Conservation (phyloP, 140 eudicot genomes). For the Stevia rebaudiana region DNA sequence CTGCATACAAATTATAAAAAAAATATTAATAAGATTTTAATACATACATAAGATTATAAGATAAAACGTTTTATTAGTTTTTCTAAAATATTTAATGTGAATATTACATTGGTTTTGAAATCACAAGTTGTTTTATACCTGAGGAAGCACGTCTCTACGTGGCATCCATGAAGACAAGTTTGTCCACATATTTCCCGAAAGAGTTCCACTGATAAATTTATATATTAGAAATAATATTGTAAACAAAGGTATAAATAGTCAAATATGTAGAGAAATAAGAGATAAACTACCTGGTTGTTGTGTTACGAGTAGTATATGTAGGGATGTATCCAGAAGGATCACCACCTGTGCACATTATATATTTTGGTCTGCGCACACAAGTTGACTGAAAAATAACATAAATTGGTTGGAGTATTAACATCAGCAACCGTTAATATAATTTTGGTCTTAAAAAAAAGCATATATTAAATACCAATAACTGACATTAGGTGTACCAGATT, state of each 20-base stretch:
- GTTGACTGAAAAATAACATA: constrained; percentile 46
- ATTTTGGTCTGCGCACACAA: constrained; percentile 90
- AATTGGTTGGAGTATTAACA: not conserved
- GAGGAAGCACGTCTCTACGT: constrained; percentile 63
- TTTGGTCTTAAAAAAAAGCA: not conserved
- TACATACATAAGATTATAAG: not conserved
- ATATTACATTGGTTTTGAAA: not conserved
- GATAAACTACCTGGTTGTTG: constrained; percentile 55
- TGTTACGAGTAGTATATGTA: constrained; percentile 59
- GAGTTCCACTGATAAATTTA: constrained; percentile 42
- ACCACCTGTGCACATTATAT: constrained; percentile 82
- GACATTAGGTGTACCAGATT: not conserved
- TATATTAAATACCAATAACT: not conserved
- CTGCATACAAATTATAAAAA: constrained; percentile 31
- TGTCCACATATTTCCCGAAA: constrained; percentile 64
- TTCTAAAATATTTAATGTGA: not conserved
- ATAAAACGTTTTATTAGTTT: too few species aligned
- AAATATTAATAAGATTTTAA: not conserved
- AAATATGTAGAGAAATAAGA: constrained; percentile 5
- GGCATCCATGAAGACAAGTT: constrained; percentile 90
- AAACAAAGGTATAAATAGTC: not conserved
- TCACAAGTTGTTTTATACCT: constrained; percentile 36
- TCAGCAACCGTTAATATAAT: not conserved
- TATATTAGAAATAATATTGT: not conserved
- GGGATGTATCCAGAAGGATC: constrained; percentile 80